Evolutionary conservation across 2,329 filamentous ascomycete genomes (phyloP).

Genomic region (Cladosporium sp.): DNA sequence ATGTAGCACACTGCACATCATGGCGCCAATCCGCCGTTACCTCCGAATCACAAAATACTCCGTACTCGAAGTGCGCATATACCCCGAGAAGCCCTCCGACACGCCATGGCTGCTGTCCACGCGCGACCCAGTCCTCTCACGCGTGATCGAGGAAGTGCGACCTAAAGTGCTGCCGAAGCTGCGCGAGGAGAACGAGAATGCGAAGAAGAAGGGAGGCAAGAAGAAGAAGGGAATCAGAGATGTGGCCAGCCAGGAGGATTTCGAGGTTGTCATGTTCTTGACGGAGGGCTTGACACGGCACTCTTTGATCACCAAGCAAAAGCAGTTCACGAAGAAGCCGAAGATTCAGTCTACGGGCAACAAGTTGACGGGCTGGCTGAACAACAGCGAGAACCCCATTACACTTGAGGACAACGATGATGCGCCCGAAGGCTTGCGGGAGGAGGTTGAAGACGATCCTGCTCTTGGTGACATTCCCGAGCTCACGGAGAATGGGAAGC

Average conservation of each 20-base stretch:
- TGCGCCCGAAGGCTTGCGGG: conserved; percentile 49
- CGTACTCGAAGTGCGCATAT: conserved; percentile 94
- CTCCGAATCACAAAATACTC: conserved; percentile 90
- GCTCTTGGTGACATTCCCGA: conserved; percentile 61
- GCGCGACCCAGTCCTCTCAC: conserved; percentile 73
- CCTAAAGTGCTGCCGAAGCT: conserved; percentile 89
- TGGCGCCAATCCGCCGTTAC: conserved; percentile 88
- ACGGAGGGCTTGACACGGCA: conserved; percentile 84
- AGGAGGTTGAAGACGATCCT: conserved; percentile 62
- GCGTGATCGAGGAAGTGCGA: conserved; percentile 80
- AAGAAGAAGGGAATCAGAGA: conserved; percentile 82
- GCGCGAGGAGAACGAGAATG: conserved; percentile 73
- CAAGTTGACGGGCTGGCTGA: conserved; percentile 52
- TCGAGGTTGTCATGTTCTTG: conserved; percentile 92
- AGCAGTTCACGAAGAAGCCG: conserved; percentile 59
- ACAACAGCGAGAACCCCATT: conserved; percentile 45
- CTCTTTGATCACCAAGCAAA: conserved; percentile 82
- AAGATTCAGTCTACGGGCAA: conserved; percentile 49
- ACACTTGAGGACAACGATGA: conserved; percentile 49
- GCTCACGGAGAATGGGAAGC: conserved; percentile 25
- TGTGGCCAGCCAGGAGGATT: conserved; percentile 84
- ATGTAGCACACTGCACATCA: conserved; percentile 42
- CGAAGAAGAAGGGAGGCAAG: conserved; percentile 61
- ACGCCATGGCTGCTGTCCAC: conserved; percentile 81
- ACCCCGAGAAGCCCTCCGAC: conserved; percentile 86